Evolutionary conservation across 2,329 filamentous ascomycete genomes (phyloP), one percentile per base, ranked within the genome.

Genomic region (Monilinia vaccinii-corymbosi): DNA sequence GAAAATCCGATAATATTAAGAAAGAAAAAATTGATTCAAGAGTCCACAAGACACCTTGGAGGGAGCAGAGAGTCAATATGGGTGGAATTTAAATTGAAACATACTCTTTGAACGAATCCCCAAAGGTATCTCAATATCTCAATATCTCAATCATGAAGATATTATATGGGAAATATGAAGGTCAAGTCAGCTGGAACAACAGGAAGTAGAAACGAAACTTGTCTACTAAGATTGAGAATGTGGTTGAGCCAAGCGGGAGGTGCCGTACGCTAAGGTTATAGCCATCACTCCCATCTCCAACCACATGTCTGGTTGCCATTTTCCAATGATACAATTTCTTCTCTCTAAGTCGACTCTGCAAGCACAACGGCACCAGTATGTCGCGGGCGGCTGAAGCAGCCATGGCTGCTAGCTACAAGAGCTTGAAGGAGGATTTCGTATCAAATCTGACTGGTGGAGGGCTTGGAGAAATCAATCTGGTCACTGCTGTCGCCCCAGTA

Each of bases 371-470:
- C 34, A 21, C 57, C 21, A 48, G 31, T 48, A 70, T 71, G 68
- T 71, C 69, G 51, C 63, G 65, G 47, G 68, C 66, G 66, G 65
- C 67, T 49, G 65, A 70, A 64, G 65, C 73, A 65, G 73, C 72
- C 62, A 73, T 71, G 68, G 72, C 76, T 50, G 74, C 74, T 61
- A 86, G 81, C 75, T 96, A 97, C 79, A 99, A 97, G 76, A 83
- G 88, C 70, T 81, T 88, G 67, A 99, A 99, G 77, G 92, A 96
- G 78, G 91, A 91, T 71, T 96, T 96, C 73, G 94, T 99, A 70
- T 96, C 93, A 58, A 89, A 91, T 73, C 83, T 96, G 34, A 86
- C 87, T 8, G 94, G 94, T 45, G 91, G 94, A 61, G 81, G 85
- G 36, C 85, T 96, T 62, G 77, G 81, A 67, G 94, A 99, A 73